Evolutionary conservation across 106 monocot genomes (phyloP).

Genomic region (Ottelia alismoides): DNA sequence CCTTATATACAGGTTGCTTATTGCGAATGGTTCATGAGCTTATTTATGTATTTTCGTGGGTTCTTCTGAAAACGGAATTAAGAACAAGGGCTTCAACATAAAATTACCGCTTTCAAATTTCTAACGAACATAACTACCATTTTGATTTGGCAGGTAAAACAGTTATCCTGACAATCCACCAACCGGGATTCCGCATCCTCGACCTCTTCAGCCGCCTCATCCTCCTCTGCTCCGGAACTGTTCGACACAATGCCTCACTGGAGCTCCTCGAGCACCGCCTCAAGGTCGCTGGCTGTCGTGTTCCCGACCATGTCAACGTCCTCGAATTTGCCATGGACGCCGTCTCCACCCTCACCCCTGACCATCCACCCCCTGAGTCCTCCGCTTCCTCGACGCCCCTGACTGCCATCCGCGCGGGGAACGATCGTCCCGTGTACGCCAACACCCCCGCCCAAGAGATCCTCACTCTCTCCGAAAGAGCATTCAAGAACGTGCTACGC

Average conservation of each 20-base stretch:
- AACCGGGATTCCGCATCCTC: constrained; percentile 74
- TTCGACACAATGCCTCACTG: constrained; percentile 47
- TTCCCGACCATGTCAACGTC: constrained; percentile 61
- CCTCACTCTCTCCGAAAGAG: constrained; percentile 41
- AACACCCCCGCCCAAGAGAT: constrained; percentile 39
- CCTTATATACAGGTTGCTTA: no score
- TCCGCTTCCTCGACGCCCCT: not conserved
- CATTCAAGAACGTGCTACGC: constrained; percentile 54
- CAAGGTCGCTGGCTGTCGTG: constrained; percentile 24
- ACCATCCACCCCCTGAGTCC: not conserved
- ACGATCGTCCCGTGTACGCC: constrained; percentile 34
- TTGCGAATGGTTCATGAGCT: no score
- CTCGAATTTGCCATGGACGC: constrained; percentile 80
- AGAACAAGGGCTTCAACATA: no score
- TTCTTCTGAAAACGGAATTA: no score
- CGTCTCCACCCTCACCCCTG: no score
- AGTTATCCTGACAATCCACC: constrained; percentile 68
- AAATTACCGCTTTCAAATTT: no score
- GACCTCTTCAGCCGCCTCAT: constrained; percentile 45
- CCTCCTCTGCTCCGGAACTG: constrained; percentile 37
- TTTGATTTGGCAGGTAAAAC: constrained; percentile 53
- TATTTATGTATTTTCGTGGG: no score
- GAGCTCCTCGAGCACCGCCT: constrained; percentile 25
- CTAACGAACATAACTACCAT: no score
- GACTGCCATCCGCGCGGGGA: no score